Percentiles rank a stretch among this genome's conserved stretches.
Evolutionary conservation across 2,329 filamentous ascomycete species (phyloP).

Genomic region (Exophiala xenobiotica): DNA sequence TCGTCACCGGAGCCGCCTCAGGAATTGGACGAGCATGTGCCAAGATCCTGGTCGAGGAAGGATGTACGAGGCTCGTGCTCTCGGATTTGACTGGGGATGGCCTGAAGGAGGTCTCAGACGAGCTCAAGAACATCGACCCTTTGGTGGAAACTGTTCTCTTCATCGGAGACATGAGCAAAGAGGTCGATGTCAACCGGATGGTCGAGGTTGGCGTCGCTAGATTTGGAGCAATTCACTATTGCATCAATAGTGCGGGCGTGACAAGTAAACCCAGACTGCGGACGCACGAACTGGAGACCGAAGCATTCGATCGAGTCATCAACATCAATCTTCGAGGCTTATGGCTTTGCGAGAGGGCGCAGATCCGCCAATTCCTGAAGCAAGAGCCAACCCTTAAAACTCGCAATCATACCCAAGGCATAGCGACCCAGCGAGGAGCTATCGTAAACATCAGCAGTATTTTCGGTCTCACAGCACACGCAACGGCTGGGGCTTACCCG

Average conservation of each 20-base stretch:
- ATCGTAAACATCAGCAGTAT: slow-evolving; percentile 56
- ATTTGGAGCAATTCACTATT: slow-evolving; percentile 44
- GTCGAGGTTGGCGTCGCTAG: slow-evolving; percentile 57
- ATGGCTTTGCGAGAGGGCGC: slow-evolving; percentile 57
- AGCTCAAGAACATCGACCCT: slow-evolving; percentile 16
- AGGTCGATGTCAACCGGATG: slow-evolving; percentile 52
- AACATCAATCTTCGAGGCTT: slow-evolving; percentile 57
- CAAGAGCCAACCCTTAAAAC: slow-evolving; percentile 54
- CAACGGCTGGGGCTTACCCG: slow-evolving; percentile 16
- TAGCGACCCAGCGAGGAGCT: slow-evolving; percentile 44
- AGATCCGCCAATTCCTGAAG: slow-evolving; percentile 36
- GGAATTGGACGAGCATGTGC: slow-evolving; percentile 26
- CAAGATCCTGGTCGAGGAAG: slow-evolving; percentile 20
- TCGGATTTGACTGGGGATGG: slow-evolving; percentile 14
- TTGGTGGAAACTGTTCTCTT: slow-evolving; percentile 8
- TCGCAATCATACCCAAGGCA: slow-evolving; percentile 58
- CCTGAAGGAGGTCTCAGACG: slow-evolving; percentile 12
- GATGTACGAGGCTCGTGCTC: slow-evolving; percentile 22
- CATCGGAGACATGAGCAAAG: slow-evolving; percentile 49
- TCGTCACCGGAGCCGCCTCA: slow-evolving; percentile 25
- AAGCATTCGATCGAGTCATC: slow-evolving; percentile 39
- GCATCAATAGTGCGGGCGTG: slow-evolving; percentile 33
- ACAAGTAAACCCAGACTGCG: slow-evolving; percentile 32
- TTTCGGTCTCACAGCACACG: slow-evolving; percentile 46
- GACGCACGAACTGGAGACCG: slow-evolving; percentile 27